Evolutionary conservation across 345 rosid genomes (phyloP).

Genomic region (Rhodamnia argentea): DNA sequence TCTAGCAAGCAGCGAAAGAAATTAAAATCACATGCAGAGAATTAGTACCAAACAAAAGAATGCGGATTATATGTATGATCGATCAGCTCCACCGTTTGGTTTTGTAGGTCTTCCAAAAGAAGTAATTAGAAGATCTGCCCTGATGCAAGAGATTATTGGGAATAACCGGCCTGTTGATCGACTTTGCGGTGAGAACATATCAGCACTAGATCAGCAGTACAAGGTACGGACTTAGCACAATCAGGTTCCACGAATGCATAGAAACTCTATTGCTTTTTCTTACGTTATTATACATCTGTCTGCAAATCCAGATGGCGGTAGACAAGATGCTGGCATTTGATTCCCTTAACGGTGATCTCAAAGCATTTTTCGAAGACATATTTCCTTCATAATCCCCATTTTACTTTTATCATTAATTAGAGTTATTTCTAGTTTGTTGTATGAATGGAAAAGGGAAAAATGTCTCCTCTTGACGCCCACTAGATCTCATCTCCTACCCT

Average conservation of each 20-base stretch:
- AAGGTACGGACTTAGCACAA: conserved; percentile 23
- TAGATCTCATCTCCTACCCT: neutral
- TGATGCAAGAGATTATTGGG: conserved; percentile 41
- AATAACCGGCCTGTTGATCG: conserved; percentile 37
- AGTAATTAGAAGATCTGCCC: conserved; percentile 70
- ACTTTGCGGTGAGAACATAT: conserved; percentile 43
- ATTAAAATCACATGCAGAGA: neutral
- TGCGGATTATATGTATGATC: neutral
- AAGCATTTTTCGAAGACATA: conserved; percentile 46
- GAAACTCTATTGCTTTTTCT: neutral
- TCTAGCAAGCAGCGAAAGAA: neutral
- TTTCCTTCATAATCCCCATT: conserved; percentile 14
- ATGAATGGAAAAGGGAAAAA: neutral
- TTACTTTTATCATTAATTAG: neutral
- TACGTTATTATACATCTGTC: neutral
- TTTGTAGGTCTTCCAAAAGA: conserved; percentile 69
- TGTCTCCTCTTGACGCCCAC: neutral
- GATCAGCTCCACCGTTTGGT: neutral
- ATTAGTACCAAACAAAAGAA: neutral
- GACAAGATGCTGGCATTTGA: conserved; percentile 63
- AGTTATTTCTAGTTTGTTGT: neutral
- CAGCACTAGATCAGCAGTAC: conserved; percentile 52
- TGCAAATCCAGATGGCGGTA: conserved; percentile 45
- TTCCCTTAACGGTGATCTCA: conserved; percentile 43
- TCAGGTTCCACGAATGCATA: neutral